Conservation (phyloP, 306 rosid genomes). For the Oemleria cerasiformis region DNA sequence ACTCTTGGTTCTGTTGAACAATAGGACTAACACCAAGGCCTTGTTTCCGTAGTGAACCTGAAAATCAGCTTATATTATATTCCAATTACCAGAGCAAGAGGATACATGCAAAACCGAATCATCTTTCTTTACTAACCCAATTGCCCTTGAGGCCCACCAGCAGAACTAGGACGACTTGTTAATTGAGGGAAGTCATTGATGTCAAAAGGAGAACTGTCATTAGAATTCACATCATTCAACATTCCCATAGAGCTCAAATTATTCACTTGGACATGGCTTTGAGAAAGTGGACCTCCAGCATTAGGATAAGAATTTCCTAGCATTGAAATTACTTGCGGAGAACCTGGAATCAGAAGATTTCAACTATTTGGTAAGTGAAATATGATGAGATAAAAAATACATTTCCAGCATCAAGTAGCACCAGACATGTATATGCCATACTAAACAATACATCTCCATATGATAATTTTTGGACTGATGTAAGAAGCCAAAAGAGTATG, state of each 20-base stretch:
- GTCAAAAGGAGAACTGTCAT: slow-evolving; percentile 83
- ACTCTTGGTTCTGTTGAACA: slow-evolving; percentile 97
- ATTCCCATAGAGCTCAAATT: slow-evolving; percentile 83
- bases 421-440: neutral
- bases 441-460: neutral
- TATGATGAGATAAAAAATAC: neutral
- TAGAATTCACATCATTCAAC: slow-evolving; percentile 88
- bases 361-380: slow-evolving; percentile 10
- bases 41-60: slow-evolving; percentile 95
- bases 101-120: neutral
- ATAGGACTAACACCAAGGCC: slow-evolving; percentile 92
- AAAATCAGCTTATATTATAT: slow-evolving; percentile 28
- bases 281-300: slow-evolving; percentile 87
- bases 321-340: slow-evolving; percentile 90
- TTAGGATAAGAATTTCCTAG: slow-evolving; percentile 77
- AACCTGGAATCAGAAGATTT: slow-evolving; percentile 63
- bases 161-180: slow-evolving; percentile 91
- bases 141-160: slow-evolving; percentile 98
- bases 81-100: neutral
- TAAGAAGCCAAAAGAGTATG: neutral
- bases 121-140: slow-evolving; percentile 50
- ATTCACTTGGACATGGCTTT: slow-evolving; percentile 76
- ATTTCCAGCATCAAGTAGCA: neutral
- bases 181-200: slow-evolving; percentile 89
- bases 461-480: neutral